Percentiles rank a stretch among this genome's conserved stretches.
Conservation (phyloP, 441 rosid genomes). For the Omphalea diandra region DNA sequence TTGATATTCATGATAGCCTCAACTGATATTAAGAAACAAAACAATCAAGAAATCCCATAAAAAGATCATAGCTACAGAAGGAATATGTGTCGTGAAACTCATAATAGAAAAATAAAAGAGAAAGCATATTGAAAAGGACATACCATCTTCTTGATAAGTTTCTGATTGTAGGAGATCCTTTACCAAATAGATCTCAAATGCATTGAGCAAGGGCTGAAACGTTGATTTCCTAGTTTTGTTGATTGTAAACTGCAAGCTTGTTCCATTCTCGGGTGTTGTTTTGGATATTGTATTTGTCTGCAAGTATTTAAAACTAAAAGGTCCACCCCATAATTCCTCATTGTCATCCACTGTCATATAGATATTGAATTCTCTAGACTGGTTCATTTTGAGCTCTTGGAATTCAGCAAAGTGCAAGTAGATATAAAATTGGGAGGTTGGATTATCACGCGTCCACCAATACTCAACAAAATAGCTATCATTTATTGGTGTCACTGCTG, state of each 20-base stretch:
- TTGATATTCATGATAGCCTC: constrained; percentile 34
- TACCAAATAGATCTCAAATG: constrained; percentile 27
- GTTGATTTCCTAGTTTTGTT: constrained; percentile 18
- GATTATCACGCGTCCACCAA: too few relatives aligned
- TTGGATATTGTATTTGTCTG: constrained; percentile 9
- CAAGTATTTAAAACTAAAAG: constrained; percentile 23
- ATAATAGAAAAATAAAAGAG: too few relatives aligned
- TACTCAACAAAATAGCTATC: too few relatives aligned
- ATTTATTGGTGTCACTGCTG: constrained; percentile 31
- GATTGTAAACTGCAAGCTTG: constrained; percentile 4
- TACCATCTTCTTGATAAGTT: constrained; percentile 35
- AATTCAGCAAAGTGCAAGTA: constrained; percentile 54
- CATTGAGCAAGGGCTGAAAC: constrained; percentile 39
- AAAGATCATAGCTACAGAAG: too few relatives aligned
- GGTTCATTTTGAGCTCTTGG: constrained; percentile 24
- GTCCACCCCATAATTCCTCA: background rate
- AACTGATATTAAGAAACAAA: constrained; percentile 20
- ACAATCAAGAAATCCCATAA: background rate
- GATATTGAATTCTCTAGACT: constrained; percentile 40
- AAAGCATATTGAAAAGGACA: background rate
- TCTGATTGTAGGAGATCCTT: constrained; percentile 11
- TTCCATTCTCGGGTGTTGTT: background rate
- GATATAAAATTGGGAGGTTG: constrained; percentile 25
- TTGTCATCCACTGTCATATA: too few relatives aligned
- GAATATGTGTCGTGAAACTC: too few relatives aligned